These are phyloP conservation scores for Vachellia pachyceras DNA, from an alignment of 306 rosid species.

Conservation along the genomic window DNA sequence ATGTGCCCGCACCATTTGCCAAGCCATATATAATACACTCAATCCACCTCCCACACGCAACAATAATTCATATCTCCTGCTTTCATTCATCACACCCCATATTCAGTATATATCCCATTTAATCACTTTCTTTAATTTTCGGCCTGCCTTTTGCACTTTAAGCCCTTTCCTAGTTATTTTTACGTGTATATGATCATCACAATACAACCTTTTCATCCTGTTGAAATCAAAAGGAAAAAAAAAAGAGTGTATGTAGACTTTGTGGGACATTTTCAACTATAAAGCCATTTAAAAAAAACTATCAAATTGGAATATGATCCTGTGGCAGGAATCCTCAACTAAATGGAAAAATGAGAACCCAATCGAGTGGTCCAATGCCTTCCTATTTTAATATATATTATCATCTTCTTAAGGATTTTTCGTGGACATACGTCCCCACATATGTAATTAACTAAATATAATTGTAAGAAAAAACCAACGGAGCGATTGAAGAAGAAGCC, in stretches of 20 bases:
- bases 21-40: background rate
- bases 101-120: background rate
- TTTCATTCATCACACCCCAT: background rate
- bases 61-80: background rate
- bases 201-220: no score
- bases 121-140: background rate
- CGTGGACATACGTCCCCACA: background rate
- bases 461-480: background rate
- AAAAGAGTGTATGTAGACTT: background rate
- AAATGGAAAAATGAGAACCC: background rate
- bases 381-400: conserved; percentile 9
- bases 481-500: conserved; percentile 11
- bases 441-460: background rate
- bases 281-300: background rate
- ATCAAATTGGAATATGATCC: background rate
- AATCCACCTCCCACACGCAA: background rate
- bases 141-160: background rate
- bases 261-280: background rate
- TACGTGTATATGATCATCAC: no score
- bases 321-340: conserved; percentile 12
- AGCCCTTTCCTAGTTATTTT: no score
- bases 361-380: conserved; percentile 44
- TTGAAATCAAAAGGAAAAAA: no score
- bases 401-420: background rate
- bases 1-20: background rate